Evolutionary conservation across 2,329 filamentous ascomycete species (phyloP), one percentile per base, ranked within the genome.

Genomic region (Fusarium sp.): DNA sequence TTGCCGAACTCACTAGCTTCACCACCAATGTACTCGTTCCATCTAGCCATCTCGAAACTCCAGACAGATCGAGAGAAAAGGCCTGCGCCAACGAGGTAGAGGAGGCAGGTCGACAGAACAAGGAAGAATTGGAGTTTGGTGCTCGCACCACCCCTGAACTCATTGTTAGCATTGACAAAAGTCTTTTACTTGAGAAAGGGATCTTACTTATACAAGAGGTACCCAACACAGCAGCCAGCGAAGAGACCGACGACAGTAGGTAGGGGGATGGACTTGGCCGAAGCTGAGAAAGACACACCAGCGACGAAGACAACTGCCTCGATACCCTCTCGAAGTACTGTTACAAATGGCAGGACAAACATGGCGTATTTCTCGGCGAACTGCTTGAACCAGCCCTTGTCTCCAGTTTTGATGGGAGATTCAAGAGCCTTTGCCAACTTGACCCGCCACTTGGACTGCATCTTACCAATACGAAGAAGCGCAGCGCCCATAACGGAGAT

Each of bases 301-400:
- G 92, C 93, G 56, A 97, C 89, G 79, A 97, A 97, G 25, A 97
- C 87, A 37, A 97, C 91, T 1, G 92, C 93, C 78, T 97, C 94
- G 30, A 97, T 87, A 4, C 94, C 94, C 79, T 97, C 94, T 37
- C 94, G 86, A 16, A 97, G 82, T n/a, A 96, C 91, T 0, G 94
- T 97, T 77, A 97, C 86, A 80, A 97, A 97, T 2, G 94, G 94
- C 57, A 97, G 83, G 47, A 93, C 80, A 78, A 97, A 96, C 91
- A 97, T 93, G 76, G 90, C 89, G 77, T 97, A 96, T 79, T 92
- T 94, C 79, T 94, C 91, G 22, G 85, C 80, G 81, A 88, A 92
- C 58, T 83, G 81, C 80, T 91, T 91, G 67, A 94, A 53, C 75
- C 83, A 82, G 25, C 76, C 77, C 5, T 77, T 77, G 18, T 79